Evolutionary conservation across 2,329 filamentous ascomycete species (phyloP), one percentile per base, ranked within the genome.

Genomic region (Xylariaceae sp.): DNA sequence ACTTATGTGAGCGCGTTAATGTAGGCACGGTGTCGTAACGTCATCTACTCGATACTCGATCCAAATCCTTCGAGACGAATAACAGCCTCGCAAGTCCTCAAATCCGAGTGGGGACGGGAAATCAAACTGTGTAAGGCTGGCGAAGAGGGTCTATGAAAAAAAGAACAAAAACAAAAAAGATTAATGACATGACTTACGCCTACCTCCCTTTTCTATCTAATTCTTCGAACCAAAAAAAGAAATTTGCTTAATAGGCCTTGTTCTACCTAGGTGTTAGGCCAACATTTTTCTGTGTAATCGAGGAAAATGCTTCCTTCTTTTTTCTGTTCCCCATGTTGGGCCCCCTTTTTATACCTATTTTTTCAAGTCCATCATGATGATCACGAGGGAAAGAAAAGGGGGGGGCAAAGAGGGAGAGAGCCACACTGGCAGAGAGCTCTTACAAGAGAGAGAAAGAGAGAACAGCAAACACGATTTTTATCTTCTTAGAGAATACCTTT

Each of bases 21-120:
- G 13, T 66, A 97, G 93, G 92, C 92, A 67, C 91, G 93, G 69
- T 99, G 94, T 76, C 89, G 94, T 63, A 99, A 99, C 70, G 94
- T 99, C 70, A 97, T 99, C 72, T 99, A 99, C 77, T 97, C 92
- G 18, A 96, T 99, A 65, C 83, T 99, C 51, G 94, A 99, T 72
- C 94, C 94, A 35, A 97, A 96, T 73, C 92, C 94, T 30, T 85
- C 85, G 59, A 88, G 94, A 65, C 90, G 94, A 68, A 93, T 99
- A 73, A 97, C 92, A 35, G 93, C 94, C 60, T 93, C 92, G 47
- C 94, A 99, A 77, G 91, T 97, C 59, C 85, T 99, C 70, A 96
- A 96, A 76, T 97, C 93, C 3, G 94, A 99, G 78, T 99, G 94
- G 94, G 92, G 94, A 67, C 90, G 94, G 67, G 93, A 97, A 75